Evolutionary conservation across 2,329 filamentous ascomycete genomes (phyloP), one percentile per base, ranked within the genome.

Genomic region (Sarocladiaceae sp.): DNA sequence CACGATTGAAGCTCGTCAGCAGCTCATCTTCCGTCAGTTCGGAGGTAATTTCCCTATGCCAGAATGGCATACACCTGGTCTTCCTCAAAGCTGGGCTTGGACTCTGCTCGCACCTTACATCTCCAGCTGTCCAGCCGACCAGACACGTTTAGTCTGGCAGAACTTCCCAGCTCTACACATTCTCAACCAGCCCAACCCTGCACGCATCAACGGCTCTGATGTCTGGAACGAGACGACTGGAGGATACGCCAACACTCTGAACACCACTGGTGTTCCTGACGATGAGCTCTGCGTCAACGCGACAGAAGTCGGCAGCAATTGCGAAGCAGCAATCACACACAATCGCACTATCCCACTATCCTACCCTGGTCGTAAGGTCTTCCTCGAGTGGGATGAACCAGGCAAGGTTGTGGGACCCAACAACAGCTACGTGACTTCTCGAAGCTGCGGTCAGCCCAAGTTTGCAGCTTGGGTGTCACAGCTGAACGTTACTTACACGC

Each of bases 51-150:
- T 88, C 68, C 86, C 90, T 20, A 89, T 90, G 86, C 87, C 88
- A 0, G 86, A 87, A 10, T 94, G 87, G 87, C 91, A 93, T 64
- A 83, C 89, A 61, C 76, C 83, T 5, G 88, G 88, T 35, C 84
- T 93, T 22, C 89, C 88, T 0, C 90, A 95, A 66, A 89, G 85
- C 0, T 95, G 89, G 88, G 82, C 84, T 0, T 95, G 90, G 90
- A 87, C 88, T 0, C 76, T 90, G 20, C 75, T 94, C 4, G 88
- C 90, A 0, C 90, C 88, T 0, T 91, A 91, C 68, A 92, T 95
- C 66, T 84, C 81, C 31, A 85, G 78, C 4, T 95, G 90, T 66
- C 89, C 90, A 0, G 71, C 70, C 39, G 82, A 86, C 64, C 83
- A 86, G 58, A 93, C 88, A 1, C 82, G 88, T 6, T 74, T 95